phyloP scores from a whole-genome alignment of 108 stramenopile species.

The Aurantiochytrium sp. region DNA sequence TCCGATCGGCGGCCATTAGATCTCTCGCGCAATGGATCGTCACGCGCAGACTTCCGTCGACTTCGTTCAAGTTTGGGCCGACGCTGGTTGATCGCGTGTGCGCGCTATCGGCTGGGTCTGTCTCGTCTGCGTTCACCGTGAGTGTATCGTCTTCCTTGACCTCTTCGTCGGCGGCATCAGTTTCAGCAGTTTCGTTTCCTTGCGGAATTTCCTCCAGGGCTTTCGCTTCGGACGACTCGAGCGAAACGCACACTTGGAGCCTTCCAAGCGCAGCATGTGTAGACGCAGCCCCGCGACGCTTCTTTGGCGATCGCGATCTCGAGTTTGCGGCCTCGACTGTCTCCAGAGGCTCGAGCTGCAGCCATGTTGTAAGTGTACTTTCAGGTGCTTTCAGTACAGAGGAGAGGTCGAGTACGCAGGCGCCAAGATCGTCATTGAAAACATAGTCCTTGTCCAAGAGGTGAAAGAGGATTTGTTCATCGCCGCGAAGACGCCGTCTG shows the following conservation, averaged over 20 bases:
- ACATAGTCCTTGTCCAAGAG: neutral
- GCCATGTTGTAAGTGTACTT: neutral
- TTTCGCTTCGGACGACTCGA: neutral
- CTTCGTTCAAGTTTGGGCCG: no score
- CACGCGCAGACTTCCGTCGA: neutral
- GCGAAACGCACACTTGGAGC: neutral
- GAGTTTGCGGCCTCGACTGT: neutral
- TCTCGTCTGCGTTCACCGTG: neutral
- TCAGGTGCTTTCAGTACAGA: neutral
- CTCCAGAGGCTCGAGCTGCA: neutral
- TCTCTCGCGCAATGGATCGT: neutral
- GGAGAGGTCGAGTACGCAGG: neutral
- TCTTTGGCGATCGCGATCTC: neutral
- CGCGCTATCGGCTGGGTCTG: neutral
- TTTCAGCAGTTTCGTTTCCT: no score
- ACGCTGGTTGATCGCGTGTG: neutral
- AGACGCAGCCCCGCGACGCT: neutral
- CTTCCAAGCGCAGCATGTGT: neutral
- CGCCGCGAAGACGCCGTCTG: neutral
- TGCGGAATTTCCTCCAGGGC: no score
- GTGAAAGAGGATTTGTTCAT: neutral
- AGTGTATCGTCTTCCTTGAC: neutral
- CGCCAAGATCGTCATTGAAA: constrained; percentile 12
- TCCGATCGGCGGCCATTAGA: neutral
- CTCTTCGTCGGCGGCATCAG: neutral